Evolutionary conservation across 1,284 basidiomycete species (phyloP), one percentile per base, ranked within the genome.

Genomic region (Apiotrichum laibachii): DNA sequence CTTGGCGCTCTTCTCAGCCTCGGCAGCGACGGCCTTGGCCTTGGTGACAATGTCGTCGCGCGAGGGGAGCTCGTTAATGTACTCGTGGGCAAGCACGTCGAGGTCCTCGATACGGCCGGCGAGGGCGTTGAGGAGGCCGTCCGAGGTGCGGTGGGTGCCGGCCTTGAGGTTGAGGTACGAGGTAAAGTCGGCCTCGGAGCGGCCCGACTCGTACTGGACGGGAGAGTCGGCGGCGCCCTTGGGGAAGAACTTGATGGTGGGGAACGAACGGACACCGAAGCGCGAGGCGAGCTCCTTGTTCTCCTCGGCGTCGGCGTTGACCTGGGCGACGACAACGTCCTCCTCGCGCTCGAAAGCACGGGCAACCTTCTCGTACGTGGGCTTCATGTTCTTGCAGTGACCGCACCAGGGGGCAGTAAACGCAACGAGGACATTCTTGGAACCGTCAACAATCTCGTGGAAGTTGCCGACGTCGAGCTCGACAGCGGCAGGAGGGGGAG

Each of bases 181-280:
- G 63, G 82, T 67, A 61, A 82, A 79, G 33, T 77, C 75, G 44
- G 78, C 72, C 64, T 81, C 80, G 50, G 67, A 72, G 49, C 81
- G 64, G 26, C 75, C 75, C 22, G 56, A 53, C 21, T 64, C 55
- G 77, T 96, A 96, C 22, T 79, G 80, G 56, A 86, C 80, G 13
- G 85, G 84, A 63, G 85, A 80, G 53, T 70, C 66, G 15, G 71
- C 72, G 62, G 34, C 31, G 46, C 56, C 82, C 90, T 73, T 87
- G 69, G 90, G 84, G 86, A 94, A 97, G 83, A 95, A 96, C 77
- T 90, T 93, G 81, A 99, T 86, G 18, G 93, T 98, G 0, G 95
- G 95, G 86, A 82, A 89, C 61, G 85, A 84, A 43, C 79, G 75
- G 61, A 96, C 83, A 15, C 82, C 88, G 73, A 92, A 93, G 69